phyloP scores from a whole-genome alignment of 306 rosid genomes.

The Lagenaria siceraria region DNA sequence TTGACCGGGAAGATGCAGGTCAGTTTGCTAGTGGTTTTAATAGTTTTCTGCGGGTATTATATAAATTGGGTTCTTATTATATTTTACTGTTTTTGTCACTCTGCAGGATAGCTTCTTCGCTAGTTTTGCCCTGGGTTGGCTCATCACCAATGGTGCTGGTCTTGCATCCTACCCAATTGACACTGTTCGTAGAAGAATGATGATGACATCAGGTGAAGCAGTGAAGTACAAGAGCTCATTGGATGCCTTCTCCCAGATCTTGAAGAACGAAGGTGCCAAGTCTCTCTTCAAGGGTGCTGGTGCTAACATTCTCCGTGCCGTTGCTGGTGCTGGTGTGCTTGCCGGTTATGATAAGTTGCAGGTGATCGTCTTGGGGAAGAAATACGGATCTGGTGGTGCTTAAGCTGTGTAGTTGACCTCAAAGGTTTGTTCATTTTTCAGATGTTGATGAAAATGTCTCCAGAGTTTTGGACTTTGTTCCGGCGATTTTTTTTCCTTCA shows the following conservation, averaged over 20 bases:
- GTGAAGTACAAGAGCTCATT: slow-evolving; percentile 72
- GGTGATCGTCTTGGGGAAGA: slow-evolving; percentile 68
- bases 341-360: slow-evolving; percentile 90
- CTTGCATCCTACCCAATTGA: slow-evolving; percentile 78
- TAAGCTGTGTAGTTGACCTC: slow-evolving; percentile 1
- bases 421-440: slow-evolving; percentile 14
- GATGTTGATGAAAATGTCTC: slow-evolving; percentile 78
- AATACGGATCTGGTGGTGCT: slow-evolving; percentile 78
- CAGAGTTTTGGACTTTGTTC: not conserved
- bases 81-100: not conserved
- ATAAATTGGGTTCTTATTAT: not conserved
- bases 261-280: slow-evolving; percentile 64
- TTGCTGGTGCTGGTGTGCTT: slow-evolving; percentile 91
- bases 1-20: slow-evolving; percentile 68
- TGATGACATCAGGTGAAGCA: slow-evolving; percentile 97
- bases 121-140: slow-evolving; percentile 82
- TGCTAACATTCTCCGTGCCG: slow-evolving; percentile 84
- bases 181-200: slow-evolving; percentile 88
- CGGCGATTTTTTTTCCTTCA: slow-evolving; percentile 44
- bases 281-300: slow-evolving; percentile 94
- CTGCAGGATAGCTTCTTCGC: slow-evolving; percentile 81
- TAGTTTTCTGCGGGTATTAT: not conserved
- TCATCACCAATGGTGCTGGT: slow-evolving; percentile 75
- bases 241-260: slow-evolving; percentile 56
- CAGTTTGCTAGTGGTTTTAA: not conserved